Percentiles rank a stretch among this genome's conserved stretches.
These are phyloP conservation scores for Malassezia slooffiae DNA, from an alignment of 1,284 basidiomycete species.

Conservation along the genomic window DNA sequence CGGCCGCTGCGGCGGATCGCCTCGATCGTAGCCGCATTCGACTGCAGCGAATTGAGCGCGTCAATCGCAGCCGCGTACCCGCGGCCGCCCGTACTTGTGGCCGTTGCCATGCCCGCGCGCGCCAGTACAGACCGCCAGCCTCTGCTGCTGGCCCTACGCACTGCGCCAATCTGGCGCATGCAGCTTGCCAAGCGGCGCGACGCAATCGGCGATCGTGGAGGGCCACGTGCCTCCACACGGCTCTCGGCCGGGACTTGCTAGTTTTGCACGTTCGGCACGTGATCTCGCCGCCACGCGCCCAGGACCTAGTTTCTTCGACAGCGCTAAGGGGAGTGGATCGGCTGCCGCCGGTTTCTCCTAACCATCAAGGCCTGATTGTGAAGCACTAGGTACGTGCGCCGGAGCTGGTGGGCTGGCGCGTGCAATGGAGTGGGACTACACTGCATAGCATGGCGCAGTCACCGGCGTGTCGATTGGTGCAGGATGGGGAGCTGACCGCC, in stretches of 20 bases:
- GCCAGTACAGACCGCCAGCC: too few relatives aligned
- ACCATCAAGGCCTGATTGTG: constrained; percentile 16
- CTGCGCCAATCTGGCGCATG: too few relatives aligned
- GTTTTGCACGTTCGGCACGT: constrained; percentile 13
- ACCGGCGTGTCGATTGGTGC: not conserved
- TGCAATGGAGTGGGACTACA: not conserved
- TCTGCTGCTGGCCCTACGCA: too few relatives aligned
- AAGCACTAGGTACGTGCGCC: not conserved
- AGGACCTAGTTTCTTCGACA: constrained; percentile 9
- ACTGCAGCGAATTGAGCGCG: constrained; percentile 79
- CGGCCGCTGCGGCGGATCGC: constrained; percentile 68
- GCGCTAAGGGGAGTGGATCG: constrained; percentile 10
- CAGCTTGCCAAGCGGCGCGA: too few relatives aligned
- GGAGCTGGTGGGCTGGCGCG: too few relatives aligned
- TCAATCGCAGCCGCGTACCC: constrained; percentile 63
- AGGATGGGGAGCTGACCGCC: not conserved
- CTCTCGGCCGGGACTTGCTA: constrained; percentile 6
- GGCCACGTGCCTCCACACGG: constrained; percentile 8
- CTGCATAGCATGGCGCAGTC: not conserved
- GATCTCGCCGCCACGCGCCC: constrained; percentile 2
- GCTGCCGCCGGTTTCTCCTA: constrained; percentile 11
- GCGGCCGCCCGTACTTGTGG: not conserved
- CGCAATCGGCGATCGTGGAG: too few relatives aligned
- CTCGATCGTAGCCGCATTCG: constrained; percentile 81
- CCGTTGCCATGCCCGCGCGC: not conserved